Conservation (phyloP, 495 filamentous ascomycete genomes). For the Lindgomyces ingoldianus region DNA sequence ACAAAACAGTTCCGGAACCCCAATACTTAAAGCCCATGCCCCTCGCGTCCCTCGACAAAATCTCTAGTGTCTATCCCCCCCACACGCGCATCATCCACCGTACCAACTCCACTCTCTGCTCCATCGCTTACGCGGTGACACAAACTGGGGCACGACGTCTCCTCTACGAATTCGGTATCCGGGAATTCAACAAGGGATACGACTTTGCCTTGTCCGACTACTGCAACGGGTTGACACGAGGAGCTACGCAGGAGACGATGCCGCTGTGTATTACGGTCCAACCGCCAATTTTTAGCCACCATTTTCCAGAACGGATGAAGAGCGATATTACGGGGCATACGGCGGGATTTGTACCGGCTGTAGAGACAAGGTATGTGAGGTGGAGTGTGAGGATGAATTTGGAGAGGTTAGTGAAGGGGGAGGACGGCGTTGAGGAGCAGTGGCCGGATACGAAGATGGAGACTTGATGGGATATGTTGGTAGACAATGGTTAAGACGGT, state of each 20-base stretch:
- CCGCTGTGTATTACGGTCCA: constrained; percentile 50
- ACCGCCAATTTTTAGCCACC: constrained; percentile 52
- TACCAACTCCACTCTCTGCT: constrained; percentile 52
- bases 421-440: constrained; percentile 21
- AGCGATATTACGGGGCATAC: constrained; percentile 48
- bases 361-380: constrained; percentile 49
- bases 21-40: constrained; percentile 28
- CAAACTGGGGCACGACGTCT: constrained; percentile 56
- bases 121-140: constrained; percentile 58
- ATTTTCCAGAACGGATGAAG: constrained; percentile 45
- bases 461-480: too few relatives aligned
- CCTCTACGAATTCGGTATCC: constrained; percentile 52
- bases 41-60: constrained; percentile 10
- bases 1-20: constrained; percentile 35
- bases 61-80: constrained; percentile 25
- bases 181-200: constrained; percentile 47
- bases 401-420: constrained; percentile 32
- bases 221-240: constrained; percentile 45
- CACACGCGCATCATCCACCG: constrained; percentile 51
- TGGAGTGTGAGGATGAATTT: constrained; percentile 55
- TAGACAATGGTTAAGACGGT: too few relatives aligned
- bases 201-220: constrained; percentile 53
- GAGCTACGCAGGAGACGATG: constrained; percentile 10
- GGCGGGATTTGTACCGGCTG: constrained; percentile 42
- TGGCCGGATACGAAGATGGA: constrained; percentile 21